phyloP scores from a whole-genome alignment of 306 rosid genomes.

The Potentilla sterilis region DNA sequence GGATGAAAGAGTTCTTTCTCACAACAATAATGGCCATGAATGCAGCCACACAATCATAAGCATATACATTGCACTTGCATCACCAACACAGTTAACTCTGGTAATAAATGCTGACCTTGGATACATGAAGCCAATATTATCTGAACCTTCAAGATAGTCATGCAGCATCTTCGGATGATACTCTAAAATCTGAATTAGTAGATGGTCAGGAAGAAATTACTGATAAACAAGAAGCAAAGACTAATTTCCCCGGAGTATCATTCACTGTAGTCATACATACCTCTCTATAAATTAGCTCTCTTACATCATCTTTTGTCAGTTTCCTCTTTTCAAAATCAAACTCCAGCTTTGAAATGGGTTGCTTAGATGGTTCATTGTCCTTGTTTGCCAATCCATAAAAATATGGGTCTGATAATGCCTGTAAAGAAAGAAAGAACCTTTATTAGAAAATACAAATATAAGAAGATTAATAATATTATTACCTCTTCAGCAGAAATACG shows the following conservation, averaged over 20 bases:
- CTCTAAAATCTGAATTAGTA: conserved; percentile 54
- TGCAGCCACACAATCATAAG: neutral
- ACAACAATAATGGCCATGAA: neutral
- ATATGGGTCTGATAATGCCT: conserved; percentile 68
- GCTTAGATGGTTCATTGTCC: conserved; percentile 48
- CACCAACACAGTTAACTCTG: neutral
- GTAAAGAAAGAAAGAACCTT: conserved; percentile 17
- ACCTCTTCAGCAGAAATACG: conserved; percentile 70
- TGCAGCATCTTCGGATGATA: conserved; percentile 70
- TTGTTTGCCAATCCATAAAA: conserved; percentile 50
- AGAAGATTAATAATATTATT: neutral
- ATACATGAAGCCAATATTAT: conserved; percentile 52
- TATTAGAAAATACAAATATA: conserved; percentile 17
- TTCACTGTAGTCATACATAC: conserved; percentile 33
- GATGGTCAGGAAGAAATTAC: conserved; percentile 7
- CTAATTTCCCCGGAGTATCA: conserved; percentile 13
- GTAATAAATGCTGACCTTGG: conserved; percentile 48
- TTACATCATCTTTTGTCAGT: conserved; percentile 48
- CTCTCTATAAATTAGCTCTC: conserved; percentile 70
- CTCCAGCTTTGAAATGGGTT: conserved; percentile 59
- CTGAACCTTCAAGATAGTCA: conserved; percentile 54
- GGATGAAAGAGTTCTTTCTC: neutral
- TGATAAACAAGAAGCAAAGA: conserved; percentile 13
- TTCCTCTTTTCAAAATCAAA: conserved; percentile 62
- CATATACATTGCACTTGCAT: neutral